These are phyloP conservation scores for Metarhizium album DNA, from an alignment of 2,329 filamentous ascomycete genomes.

Conservation along the genomic window DNA sequence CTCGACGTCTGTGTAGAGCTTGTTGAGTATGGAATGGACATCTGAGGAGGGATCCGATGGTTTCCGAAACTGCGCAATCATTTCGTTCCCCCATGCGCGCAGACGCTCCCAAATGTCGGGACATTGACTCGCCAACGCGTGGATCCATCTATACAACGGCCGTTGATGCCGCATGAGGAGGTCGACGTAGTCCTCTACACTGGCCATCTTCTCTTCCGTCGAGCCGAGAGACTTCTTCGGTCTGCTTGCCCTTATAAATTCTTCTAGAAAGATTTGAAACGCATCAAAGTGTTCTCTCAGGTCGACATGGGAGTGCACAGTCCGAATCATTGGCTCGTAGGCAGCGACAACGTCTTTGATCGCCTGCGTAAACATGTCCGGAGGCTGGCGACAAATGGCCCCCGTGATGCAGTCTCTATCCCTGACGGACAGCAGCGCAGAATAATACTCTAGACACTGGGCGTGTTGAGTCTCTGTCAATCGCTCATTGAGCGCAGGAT, in stretches of 20 bases:
- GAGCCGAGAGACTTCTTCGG: slow-evolving; percentile 23
- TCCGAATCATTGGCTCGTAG: slow-evolving; percentile 65
- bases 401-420: slow-evolving; percentile 63
- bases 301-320: slow-evolving; percentile 60
- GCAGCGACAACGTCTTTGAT: slow-evolving; percentile 54
- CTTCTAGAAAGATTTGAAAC: slow-evolving; percentile 56
- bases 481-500: slow-evolving; percentile 31
- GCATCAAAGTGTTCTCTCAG: slow-evolving; percentile 58
- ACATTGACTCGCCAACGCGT: slow-evolving; percentile 57
- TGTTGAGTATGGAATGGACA: slow-evolving; percentile 29
- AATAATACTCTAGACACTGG: slow-evolving; percentile 58
- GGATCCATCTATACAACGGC: slow-evolving; percentile 58
- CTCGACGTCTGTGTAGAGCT: slow-evolving; percentile 36
- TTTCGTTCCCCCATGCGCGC: slow-evolving; percentile 47
- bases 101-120: slow-evolving; percentile 54
- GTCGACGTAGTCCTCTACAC: slow-evolving; percentile 61
- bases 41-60: slow-evolving; percentile 11
- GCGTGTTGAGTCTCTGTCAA: slow-evolving; percentile 51
- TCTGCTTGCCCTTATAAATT: slow-evolving; percentile 53
- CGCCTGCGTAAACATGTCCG: slow-evolving; percentile 61
- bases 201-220: slow-evolving; percentile 29
- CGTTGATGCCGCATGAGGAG: slow-evolving; percentile 54
- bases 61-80: slow-evolving; percentile 43
- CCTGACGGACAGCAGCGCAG: slow-evolving; percentile 57
- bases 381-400: slow-evolving; percentile 55